phyloP scores from a whole-genome alignment of 2,329 filamentous ascomycete genomes.

The Nigrospora sphaerica region DNA sequence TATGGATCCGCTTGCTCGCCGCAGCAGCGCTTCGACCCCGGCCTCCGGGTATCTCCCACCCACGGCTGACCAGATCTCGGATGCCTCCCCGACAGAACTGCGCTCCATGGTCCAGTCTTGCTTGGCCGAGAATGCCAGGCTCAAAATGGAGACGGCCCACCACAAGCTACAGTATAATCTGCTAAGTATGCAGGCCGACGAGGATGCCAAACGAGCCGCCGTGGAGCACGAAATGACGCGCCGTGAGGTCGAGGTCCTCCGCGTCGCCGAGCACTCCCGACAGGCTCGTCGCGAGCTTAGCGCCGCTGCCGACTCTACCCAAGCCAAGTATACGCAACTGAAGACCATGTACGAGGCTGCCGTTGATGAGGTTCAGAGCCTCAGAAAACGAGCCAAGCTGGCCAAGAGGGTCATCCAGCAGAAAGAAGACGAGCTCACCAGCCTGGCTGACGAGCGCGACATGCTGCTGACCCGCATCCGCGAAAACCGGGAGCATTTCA shows the following conservation, averaged over 20 bases:
- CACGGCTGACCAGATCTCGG: slow-evolving; percentile 39
- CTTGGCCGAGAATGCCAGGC: slow-evolving; percentile 48
- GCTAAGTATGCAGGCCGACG: slow-evolving; percentile 74
- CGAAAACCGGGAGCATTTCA: slow-evolving; percentile 83
- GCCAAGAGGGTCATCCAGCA: slow-evolving; percentile 74
- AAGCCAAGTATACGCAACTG: slow-evolving; percentile 52
- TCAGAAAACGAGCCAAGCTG: slow-evolving; percentile 59
- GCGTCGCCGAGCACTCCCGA: slow-evolving; percentile 63
- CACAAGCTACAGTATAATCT: slow-evolving; percentile 87
- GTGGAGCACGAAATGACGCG: slow-evolving; percentile 92
- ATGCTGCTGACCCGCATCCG: slow-evolving; percentile 77
- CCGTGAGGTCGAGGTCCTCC: slow-evolving; percentile 77
- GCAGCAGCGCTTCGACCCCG: slow-evolving; percentile 15
- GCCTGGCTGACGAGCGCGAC: slow-evolving; percentile 67
- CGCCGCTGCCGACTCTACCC: slow-evolving; percentile 43
- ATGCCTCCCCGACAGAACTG: slow-evolving; percentile 48
- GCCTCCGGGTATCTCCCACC: slow-evolving; percentile 39
- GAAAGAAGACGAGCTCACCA: slow-evolving; percentile 65
- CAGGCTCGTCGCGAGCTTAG: slow-evolving; percentile 50
- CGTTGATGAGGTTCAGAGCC: slow-evolving; percentile 55
- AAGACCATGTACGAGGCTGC: slow-evolving; percentile 60
- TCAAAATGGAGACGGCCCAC: slow-evolving; percentile 80
- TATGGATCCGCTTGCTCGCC: slow-evolving; percentile 22
- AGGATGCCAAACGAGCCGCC: slow-evolving; percentile 77
- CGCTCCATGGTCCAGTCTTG: slow-evolving; percentile 47